Evolutionary conservation across 2,329 filamentous ascomycete species (phyloP), one percentile per base, ranked within the genome.

Genomic region (Fusarium sp.): DNA sequence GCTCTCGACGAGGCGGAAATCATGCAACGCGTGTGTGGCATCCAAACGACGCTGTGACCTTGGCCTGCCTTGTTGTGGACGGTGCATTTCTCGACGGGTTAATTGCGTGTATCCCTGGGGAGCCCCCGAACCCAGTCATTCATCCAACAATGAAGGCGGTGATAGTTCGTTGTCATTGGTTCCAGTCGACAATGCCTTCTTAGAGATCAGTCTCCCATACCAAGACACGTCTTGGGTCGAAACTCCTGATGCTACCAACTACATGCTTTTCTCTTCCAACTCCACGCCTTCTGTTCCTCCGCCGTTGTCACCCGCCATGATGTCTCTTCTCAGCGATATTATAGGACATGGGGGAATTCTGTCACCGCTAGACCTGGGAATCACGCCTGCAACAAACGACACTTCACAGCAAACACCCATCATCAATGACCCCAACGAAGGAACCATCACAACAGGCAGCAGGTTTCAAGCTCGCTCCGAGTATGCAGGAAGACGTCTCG

Each of bases 31-130:
- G 14, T 70, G 67, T 16, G 64, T 53, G 49, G 51, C 42, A 20
- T 55, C 57, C 11, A 70, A 67, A 20, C 59, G 67, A 44, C 67
- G 67, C 6, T 67, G 67, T 46, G 64, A 70, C 61, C 51, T 70
- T 9, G 53, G 53, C 11, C n/a, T 67, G 7, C 67, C 67, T 0
- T 38, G n/a, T 27, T 70, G 67, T 17, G 59, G 53, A 24, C 64
- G 67, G 29, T 70, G 67, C 20, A 22, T 68, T 42, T 20, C 53
- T 5, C 59, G 55, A 27, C 35, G 53, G n/a, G 46, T 62, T 38
- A 42, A 27, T 22, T 66, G 58, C 40, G 49, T 57, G n/a, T 66
- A 66, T 49, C 58, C 64, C 8, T 66, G 64, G 64, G 60, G 40
- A 49, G 33, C 24, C 11, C 36, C 60, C 22, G 58, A 57, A 27